phyloP scores from a whole-genome alignment of 768 basidiomycete genomes.

The Naematelia aurantialba region DNA sequence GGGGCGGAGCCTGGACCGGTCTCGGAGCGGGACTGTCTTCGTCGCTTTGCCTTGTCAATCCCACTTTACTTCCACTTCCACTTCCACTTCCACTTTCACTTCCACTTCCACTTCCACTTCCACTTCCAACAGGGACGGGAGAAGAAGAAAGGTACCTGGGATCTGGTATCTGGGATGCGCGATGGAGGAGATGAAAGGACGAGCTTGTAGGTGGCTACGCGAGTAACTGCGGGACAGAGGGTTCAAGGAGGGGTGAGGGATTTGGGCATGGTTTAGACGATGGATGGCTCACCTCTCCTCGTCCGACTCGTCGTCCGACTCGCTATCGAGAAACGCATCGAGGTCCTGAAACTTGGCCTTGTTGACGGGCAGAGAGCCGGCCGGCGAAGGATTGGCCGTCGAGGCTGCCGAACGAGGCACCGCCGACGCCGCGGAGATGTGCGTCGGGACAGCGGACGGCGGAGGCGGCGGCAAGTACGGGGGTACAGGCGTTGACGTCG shows the following conservation, averaged over 20 bases:
- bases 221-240: too few relatives aligned
- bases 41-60: background rate
- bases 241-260: background rate
- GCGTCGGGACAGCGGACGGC: constrained; percentile 5
- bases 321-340: constrained; percentile 45
- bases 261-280: background rate
- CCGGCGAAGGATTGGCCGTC: constrained; percentile 13
- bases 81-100: too few relatives aligned
- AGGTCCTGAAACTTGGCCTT: constrained; percentile 46
- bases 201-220: too few relatives aligned
- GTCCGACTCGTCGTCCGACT: constrained; percentile 31
- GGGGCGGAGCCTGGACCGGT: constrained; percentile 36
- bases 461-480: background rate
- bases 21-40: constrained; percentile 2
- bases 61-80: background rate
- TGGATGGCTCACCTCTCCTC: constrained; percentile 19
- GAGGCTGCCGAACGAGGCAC: background rate
- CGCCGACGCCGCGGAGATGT: constrained; percentile 8
- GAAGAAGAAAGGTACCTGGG: background rate
- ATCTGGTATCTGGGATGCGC: background rate
- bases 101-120: too few relatives aligned
- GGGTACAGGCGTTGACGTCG: background rate
- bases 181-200: background rate
- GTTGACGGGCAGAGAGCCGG: constrained; percentile 7
- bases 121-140: too few relatives aligned